Evolutionary conservation across 768 basidiomycete species (phyloP), one percentile per base, ranked within the genome.

Genomic region (Coprinopsis sp.): DNA sequence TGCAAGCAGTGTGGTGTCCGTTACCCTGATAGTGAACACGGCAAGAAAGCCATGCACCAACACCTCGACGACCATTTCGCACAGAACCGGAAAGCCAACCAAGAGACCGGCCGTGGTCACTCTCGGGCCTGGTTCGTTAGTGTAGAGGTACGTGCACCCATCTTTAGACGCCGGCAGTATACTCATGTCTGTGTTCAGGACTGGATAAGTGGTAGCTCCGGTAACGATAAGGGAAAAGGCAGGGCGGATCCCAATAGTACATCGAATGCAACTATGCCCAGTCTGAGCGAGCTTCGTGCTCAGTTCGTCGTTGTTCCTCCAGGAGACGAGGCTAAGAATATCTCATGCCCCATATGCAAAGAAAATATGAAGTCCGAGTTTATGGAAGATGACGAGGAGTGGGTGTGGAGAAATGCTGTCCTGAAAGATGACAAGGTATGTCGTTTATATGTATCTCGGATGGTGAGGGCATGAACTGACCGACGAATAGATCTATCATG

Each of bases 31-130:
- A 81, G 78, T 24, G 60, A 68, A 22, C 57, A 71, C 44, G 92
- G 89, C 50, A 90, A 84, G 68, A 84, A 81, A 61, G 73, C 69
- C 30, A 76, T 93, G 73, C 80, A 94, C 56, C 80, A 84, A 48
- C 96, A 99, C 61, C 75, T 98, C 57, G 95, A 99, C 63, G 87
- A 90, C 86, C 95, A 99, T 64, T 97, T 96, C 69, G 77, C 84
- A 61, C 87, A 95, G 62, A 98, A 97, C 59, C 79, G 86, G 50
- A 88, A 87, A 63, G 82, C 84, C 22, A 82, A 73, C 57, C 84
- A 87, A 62, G 83, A 81, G 33, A 66, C 79, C 14, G 91, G 89
- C 0, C 77, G 95, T 49, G 92, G 91, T 29, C 84, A 92, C 55
- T 89, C 86, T 56, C 78, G 95, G 21, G 86, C 87, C 56, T 97